Percentiles rank a stretch among this genome's conserved stretches.
Conservation (phyloP, 768 basidiomycete genomes). For the Pseudohyphozyma bogoriensis region DNA sequence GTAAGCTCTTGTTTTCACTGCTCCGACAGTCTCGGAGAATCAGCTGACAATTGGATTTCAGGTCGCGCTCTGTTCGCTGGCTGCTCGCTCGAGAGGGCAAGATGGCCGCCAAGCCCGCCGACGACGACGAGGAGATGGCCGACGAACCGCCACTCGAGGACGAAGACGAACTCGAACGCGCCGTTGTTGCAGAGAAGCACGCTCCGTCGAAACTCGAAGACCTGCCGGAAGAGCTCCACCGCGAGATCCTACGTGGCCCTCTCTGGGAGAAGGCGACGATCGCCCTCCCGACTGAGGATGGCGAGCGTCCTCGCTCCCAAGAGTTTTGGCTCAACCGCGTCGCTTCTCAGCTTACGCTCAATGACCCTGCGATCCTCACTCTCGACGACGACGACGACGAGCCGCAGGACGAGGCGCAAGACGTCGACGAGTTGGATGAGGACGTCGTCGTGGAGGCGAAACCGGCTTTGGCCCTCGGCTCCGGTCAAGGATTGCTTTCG, state of each 20-base stretch:
- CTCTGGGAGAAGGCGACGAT: slow-evolving; percentile 12
- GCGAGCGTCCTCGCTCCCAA: no score
- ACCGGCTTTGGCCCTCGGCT: neutral
- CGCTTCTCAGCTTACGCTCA: neutral
- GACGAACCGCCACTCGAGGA: neutral
- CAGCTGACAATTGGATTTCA: no score
- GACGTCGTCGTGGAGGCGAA: slow-evolving; percentile 21
- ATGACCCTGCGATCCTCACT: neutral
- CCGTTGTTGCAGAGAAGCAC: neutral
- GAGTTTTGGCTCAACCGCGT: slow-evolving; percentile 23
- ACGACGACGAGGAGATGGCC: neutral
- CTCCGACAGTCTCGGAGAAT: no score
- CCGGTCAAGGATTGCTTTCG: slow-evolving; percentile 37
- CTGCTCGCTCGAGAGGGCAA: slow-evolving; percentile 36
- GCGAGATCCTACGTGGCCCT: slow-evolving; percentile 3
- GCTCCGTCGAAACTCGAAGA: neutral
- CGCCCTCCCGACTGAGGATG: neutral
- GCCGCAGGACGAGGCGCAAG: slow-evolving; percentile 5
- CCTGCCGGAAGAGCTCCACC: neutral
- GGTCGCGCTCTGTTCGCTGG: slow-evolving; percentile 36
- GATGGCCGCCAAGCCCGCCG: neutral
- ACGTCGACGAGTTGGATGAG: slow-evolving; percentile 8
- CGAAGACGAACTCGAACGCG: neutral
- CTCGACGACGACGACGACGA: neutral
- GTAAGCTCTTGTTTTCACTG: no score